These are phyloP conservation scores for Yarrowia divulgata DNA, from an alignment of 805 yeast species.

Conservation along the genomic window DNA sequence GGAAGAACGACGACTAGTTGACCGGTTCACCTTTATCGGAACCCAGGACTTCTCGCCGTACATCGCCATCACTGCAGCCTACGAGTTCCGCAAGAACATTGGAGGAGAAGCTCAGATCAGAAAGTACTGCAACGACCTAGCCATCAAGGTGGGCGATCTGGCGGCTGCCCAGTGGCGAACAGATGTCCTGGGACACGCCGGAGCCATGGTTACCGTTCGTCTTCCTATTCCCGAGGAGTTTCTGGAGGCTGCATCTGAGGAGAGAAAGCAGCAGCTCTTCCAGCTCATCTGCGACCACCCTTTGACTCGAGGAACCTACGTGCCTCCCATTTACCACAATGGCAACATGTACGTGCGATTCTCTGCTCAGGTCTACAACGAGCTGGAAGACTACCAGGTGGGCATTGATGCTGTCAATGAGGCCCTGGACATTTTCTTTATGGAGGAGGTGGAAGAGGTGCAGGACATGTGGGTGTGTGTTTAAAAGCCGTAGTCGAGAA, in stretches of 20 bases:
- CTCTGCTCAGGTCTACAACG: conserved; percentile 68
- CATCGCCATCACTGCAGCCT: conserved; percentile 57
- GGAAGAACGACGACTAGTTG: conserved; percentile 49
- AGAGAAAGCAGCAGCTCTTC: conserved; percentile 41
- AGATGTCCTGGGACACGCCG: conserved; percentile 51
- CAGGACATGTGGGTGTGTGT: conserved; percentile 31
- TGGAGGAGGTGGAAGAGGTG: conserved; percentile 30
- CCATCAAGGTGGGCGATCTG: conserved; percentile 54
- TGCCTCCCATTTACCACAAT: conserved; percentile 57
- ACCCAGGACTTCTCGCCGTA: conserved; percentile 58
- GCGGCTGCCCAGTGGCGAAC: conserved; percentile 56
- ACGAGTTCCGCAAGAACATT: conserved; percentile 60
- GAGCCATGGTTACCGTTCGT: conserved; percentile 56
- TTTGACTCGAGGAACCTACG: conserved; percentile 53
- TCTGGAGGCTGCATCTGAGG: conserved; percentile 42
- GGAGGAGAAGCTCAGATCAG: conserved; percentile 66
- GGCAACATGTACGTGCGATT: conserved; percentile 58
- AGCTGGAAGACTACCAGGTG: conserved; percentile 59
- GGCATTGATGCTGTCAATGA: conserved; percentile 55
- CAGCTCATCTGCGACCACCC: conserved; percentile 41
- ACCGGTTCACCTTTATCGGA: conserved; percentile 61
- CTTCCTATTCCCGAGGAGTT: conserved; percentile 49
- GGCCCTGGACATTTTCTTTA: conserved; percentile 46
- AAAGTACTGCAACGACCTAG: conserved; percentile 58
- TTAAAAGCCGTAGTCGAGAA: not conserved